Evolutionary conservation across 2,329 filamentous ascomycete genomes (phyloP), one percentile per base, ranked within the genome.

Genomic region (Alternaria sp.): DNA sequence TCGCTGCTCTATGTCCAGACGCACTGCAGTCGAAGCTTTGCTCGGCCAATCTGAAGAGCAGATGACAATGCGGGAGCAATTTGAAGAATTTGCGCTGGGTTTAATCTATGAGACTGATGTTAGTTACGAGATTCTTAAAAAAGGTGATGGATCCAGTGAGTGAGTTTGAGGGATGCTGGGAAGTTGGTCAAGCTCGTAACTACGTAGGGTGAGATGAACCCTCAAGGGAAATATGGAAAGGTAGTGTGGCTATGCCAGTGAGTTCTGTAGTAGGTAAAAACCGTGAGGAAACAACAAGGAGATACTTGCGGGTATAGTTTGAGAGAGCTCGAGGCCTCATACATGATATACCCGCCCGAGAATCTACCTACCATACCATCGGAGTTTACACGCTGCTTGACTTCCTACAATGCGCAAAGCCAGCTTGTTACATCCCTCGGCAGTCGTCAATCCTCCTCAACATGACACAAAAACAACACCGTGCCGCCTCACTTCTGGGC

Each of bases 401-500:
- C 17, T 23, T 7, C 8, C 11, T 5, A 23, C 3, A 5, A 23
- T 39, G 37, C 17, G 37, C 21, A 17, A 40, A 14, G 2, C 3
- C 44, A 48, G 21, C 44, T 34, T 34, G 10, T 21, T n/a, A 4
- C 11, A 6, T 48, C 14, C 13, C 44, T 48, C 21, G 31, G 13
- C 29, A 14, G 23, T 34, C 44, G 17, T 48, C 44, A 48, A 9
- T 28, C 28, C 21, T 24, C 44, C 14, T 48, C 21, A 48, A 48
- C 7, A 10, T 48, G 44, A 48, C 17, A 48, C 44, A 48, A 48
- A 48, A 48, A 48, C 8, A 24, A 36, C 44, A 34, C 13, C 4
- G 13, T 13, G n/a, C 44, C 44, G 44, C 44, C 44, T 48, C 44
- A 48, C 23, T 48, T 48, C 36, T 21, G 44, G 24, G 36, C 29